Evolutionary conservation across 176 grass and related monocot species (phyloP), one percentile per base, ranked within the genome.

Genomic region (Cocos nucifera): DNA sequence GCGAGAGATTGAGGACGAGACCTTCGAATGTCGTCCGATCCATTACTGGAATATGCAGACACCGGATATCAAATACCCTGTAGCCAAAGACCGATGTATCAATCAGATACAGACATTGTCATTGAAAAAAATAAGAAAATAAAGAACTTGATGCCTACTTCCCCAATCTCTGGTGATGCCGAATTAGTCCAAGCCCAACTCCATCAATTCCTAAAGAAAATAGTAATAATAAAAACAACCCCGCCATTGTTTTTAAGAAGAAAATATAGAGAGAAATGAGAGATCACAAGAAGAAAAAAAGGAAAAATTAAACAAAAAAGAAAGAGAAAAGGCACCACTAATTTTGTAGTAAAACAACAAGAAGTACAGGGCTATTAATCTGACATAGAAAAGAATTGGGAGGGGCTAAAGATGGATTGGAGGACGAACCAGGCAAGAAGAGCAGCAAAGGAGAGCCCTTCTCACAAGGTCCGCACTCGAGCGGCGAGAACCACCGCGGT

Each of bases 21-120:
- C 92, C 81, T 85, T 85, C 62, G 7, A 97, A 97, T 56, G 87
- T n/a, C 17, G 75, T 97, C 0, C 87, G 69, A 35, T 97, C 92
- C 66, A 77, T 30, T 49, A 85, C 75, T 4, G 92, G 92, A 88
- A 91, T 82, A 32, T 97, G 92, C 81, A 97, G 26, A 68, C 92
- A 97, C 87, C 92, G 85, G 30, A 97, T 39, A 24, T 91, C 80
- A 51, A 97, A 97, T 75, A 97, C 88, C 67, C 92, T 97, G 52
- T 19, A 76, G 53, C 15, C 35, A 54, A 30, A 20, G 55, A 54
- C 22, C 30, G 25, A 54, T 15, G 14, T 7, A 54, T 19, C 25
- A 44, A 12, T 44, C 2, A 44, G 32, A 35, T 10, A 9, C 8
- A 44, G 9, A 44, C 35, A 44, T 44, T 44, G 8, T 12, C 10